Evolutionary conservation across 805 yeast species (phyloP), one percentile per base, ranked within the genome.

Genomic region (Saccharomycopsis capsularis): DNA sequence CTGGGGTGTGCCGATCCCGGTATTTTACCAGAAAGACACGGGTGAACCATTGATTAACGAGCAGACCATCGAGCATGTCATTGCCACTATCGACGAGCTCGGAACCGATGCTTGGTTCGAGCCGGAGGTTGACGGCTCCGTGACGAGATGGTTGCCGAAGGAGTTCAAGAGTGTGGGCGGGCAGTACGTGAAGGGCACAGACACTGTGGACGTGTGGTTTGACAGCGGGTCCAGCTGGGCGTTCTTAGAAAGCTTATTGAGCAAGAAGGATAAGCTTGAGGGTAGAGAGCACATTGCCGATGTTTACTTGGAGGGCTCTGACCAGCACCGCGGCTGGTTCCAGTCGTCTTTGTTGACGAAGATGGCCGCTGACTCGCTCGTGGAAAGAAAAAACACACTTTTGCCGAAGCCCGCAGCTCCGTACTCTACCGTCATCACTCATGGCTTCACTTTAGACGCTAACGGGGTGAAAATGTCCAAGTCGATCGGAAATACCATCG

Each of bases 1-100:
- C 18, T 93, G 99, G 99, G 99, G 99, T 41, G 97, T 93, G 30
- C 99, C 99, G 1, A 85, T 93, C 36, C 98, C 99, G 1, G 93
- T 85, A 0, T 66, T 93, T 6, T 85, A 82, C 64, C 68, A 76
- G 41, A 68, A 67, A 47, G 69, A 70, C 34, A 76, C 85, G 1
- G 83, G 78, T n/a, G 79, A 74, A 43, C 83, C 89, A 1, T 55
- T 88, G 9, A 67, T 81, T 62, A 81, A 78, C 40, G 71, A 71
- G 19, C 76, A 68, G 32, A 70, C 78, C 1, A 76, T 89, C 2
- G 69, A 65, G 1, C 73, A 76, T 55, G 78, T 85, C 13, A 82
- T 88, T 41, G 57, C 63, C 2, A 73, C 68, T 40, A 75, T 93
- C 27, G 71, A 70, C 40, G 62, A 70, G 30, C 68, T 62, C 48